Conservation (phyloP, 768 basidiomycete genomes). For the Phanerochaete sordida region DNA sequence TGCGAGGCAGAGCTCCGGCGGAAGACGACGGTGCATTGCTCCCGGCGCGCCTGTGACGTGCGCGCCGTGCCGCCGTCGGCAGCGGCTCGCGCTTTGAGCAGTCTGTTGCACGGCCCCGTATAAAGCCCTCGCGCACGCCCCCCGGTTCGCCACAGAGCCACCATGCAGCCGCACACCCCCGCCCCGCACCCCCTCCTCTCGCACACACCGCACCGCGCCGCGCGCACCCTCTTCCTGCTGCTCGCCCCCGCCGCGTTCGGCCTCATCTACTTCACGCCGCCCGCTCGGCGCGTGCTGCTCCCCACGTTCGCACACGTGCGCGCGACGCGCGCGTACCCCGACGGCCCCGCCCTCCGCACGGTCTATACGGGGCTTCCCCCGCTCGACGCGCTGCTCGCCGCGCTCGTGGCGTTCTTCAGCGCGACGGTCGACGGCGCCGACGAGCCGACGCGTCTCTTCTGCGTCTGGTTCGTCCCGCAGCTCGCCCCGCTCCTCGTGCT, state of each 20-base stretch:
- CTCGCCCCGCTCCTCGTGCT: conserved; percentile 7
- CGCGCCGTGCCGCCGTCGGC: too few species aligned
- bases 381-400: conserved; percentile 5
- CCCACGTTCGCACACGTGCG: neutral
- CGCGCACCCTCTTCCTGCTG: too few species aligned
- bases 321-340: conserved; percentile 8
- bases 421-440: conserved; percentile 11
- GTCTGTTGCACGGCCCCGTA: too few species aligned
- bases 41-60: too few species aligned
- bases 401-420: conserved; percentile 6
- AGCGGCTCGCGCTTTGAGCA: too few species aligned
- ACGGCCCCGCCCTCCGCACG: conserved; percentile 4
- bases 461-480: conserved; percentile 15
- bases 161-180: too few species aligned
- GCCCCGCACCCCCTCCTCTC: too few species aligned
- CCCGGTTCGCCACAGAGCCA: too few species aligned
- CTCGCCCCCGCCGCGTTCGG: neutral
- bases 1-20: too few species aligned
- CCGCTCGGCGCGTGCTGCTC: conserved; percentile 1
- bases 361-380: neutral
- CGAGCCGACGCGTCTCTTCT: conserved; percentile 8
- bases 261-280: conserved; percentile 2
- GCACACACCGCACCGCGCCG: too few species aligned
- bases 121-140: too few species aligned
- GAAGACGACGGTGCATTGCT: too few species aligned